Percentiles rank a stretch among this genome's conserved stretches.
These are phyloP conservation scores for Rhizophagus prolifer DNA, from an alignment of 192 early-diverging fungal species.

Conservation along the genomic window DNA sequence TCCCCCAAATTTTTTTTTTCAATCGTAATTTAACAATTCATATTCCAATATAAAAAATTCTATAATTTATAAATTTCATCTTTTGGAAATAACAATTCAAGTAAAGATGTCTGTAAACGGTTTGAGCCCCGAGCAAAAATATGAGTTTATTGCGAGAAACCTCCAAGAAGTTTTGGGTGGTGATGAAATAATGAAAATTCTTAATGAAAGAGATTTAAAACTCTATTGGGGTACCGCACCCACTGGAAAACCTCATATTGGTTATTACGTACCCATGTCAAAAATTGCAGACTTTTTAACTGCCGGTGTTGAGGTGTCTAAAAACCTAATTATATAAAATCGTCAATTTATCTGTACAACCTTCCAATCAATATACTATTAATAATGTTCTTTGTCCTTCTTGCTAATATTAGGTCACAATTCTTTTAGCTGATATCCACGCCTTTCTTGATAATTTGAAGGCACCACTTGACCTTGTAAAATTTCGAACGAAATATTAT, in stretches of 20 bases:
- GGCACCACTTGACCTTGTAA: constrained; percentile 89
- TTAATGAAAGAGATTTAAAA: constrained; percentile 85
- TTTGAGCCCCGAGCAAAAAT: constrained; percentile 64
- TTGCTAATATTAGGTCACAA: constrained; percentile 59
- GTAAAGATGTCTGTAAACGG: constrained; percentile 33
- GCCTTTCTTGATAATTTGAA: constrained; percentile 99
- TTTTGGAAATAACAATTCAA: too few relatives aligned
- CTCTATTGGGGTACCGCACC: constrained; percentile 99
- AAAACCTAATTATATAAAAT: too few relatives aligned
- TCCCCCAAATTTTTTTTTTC: too few relatives aligned
- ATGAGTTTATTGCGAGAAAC: constrained; percentile 86
- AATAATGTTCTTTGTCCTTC: background rate
- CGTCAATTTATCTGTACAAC: background rate
- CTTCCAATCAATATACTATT: background rate
- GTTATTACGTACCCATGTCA: constrained; percentile 96
- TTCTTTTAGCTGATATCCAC: constrained; percentile 95
- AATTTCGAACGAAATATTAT: constrained; percentile 90
- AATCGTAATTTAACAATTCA: too few relatives aligned
- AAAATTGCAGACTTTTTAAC: constrained; percentile 96
- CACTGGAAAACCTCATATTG: constrained; percentile 94
- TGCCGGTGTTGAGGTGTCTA: constrained; percentile 80
- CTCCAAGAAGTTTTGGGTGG: constrained; percentile 91
- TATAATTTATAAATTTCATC: too few relatives aligned
- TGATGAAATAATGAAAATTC: constrained; percentile 80
- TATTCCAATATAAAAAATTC: too few relatives aligned